Conservation (phyloP, 805 yeast species). For the Starmera caribaea region DNA sequence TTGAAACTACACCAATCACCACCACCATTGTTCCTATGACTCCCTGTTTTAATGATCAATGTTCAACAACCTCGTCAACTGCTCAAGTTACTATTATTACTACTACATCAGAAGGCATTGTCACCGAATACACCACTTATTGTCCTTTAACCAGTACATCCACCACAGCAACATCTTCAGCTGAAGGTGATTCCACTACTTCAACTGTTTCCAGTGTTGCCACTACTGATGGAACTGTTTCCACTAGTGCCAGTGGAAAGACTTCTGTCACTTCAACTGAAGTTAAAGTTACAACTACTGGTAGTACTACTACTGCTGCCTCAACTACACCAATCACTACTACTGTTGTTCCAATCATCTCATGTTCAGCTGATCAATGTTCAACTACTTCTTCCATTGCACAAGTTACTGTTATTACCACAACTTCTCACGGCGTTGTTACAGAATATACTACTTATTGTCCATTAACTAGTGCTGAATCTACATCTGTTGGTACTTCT, state of each 20-base stretch:
- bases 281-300: background rate
- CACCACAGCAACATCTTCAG: conserved; percentile 1
- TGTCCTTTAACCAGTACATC: conserved; percentile 24
- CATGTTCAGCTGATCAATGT: conserved; percentile 24
- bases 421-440: conserved; percentile 12
- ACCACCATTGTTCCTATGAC: conserved; percentile 22
- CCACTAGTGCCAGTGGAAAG: no score
- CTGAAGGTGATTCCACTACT: background rate
- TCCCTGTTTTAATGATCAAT: conserved; percentile 19
- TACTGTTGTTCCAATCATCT: conserved; percentile 25
- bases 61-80: conserved; percentile 17
- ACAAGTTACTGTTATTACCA: conserved; percentile 20
- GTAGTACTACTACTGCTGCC: background rate
- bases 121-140: conserved; percentile 31
- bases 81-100: conserved; percentile 22
- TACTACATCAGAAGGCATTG: conserved; percentile 16
- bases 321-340: conserved; percentile 7
- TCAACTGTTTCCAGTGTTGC: background rate
- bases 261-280: background rate
- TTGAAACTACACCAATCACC: background rate
- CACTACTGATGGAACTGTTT: no score
- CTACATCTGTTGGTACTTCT: background rate
- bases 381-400: conserved; percentile 23
- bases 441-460: conserved; percentile 3
- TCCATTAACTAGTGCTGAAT: conserved; percentile 2